Evolutionary conservation across 768 basidiomycete genomes (phyloP), one percentile per base, ranked within the genome.

Genomic region (Lactifluus volemus): DNA sequence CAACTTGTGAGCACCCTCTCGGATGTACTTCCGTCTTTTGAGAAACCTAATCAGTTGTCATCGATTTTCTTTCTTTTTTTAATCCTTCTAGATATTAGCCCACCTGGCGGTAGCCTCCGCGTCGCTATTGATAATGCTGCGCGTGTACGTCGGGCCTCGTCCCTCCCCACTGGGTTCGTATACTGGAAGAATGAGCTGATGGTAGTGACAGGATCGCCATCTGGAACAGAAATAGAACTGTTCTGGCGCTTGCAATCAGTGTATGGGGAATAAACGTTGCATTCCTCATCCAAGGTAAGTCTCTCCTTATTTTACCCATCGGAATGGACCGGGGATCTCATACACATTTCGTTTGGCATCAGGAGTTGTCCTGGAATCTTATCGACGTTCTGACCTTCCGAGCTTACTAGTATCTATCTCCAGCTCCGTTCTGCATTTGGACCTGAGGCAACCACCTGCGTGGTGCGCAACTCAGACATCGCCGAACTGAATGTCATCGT

Each of bases 61-160:
- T 17, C 25, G 1, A 6, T n/a, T 2, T n/a, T n/a, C n/a, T n/a
- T n/a, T n/a, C n/a, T n/a, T n/a, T 30, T n/a, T 15, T 7, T 9
- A 1, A 25, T 36, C 44, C 6, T 19, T 19, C n/a, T 50, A 59
- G 62, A 44, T 19, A 2, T 17, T 44, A 9, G 52, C 25, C 15
- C 45, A 50, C 11, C 8, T 50, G 12, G 39, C 53, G 11, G 32
- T 45, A 4, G 44, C 21, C 11, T 7, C 45, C 1, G 56, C 61
- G 2, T 53, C 61, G 1, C 15, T 62, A 10, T 55, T 62, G 45
- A 25, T 62, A 15, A 10, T 53, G 14, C 30, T 62, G 17, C 61
- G 61, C 51, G 48, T 42, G 61, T 62, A 39, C 30, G 61, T 53
- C 47, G 14, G 36, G 8, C 17, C 41, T 29, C 2, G 8, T 30